Conservation (phyloP, 305 asterid species). For the Plantago lanceolata region DNA sequence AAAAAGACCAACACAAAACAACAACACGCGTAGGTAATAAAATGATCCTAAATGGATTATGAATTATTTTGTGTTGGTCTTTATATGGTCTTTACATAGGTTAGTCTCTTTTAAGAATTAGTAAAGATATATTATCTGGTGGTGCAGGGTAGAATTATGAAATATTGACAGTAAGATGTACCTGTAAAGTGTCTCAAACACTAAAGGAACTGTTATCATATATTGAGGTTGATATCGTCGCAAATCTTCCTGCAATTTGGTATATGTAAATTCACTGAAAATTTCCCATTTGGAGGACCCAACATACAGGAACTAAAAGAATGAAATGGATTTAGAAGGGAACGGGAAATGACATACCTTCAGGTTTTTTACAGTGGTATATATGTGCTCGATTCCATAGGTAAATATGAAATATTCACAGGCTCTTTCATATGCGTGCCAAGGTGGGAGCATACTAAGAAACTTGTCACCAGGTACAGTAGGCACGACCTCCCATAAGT, state of each 20-base stretch:
- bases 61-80: no score
- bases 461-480: conserved; percentile 85
- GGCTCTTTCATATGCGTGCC: conserved; percentile 98
- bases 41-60: no score
- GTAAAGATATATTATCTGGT: conserved; percentile 4
- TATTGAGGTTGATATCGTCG: conserved; percentile 77
- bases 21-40: no score
- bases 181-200: conserved; percentile 89
- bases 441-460: conserved; percentile 95
- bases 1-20: no score
- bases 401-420: conserved; percentile 80
- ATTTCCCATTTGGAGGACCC: conserved; percentile 3
- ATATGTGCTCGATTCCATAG: conserved; percentile 68
- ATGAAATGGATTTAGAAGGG: conserved; percentile 2
- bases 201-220: conserved; percentile 81
- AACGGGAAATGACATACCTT: conserved; percentile 42
- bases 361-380: conserved; percentile 70
- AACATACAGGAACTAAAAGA: background rate
- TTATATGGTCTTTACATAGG: no score
- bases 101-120: no score
- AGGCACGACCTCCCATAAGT: conserved; percentile 80
- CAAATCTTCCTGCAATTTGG: conserved; percentile 71
- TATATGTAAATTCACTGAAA: conserved; percentile 20
- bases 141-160: background rate
- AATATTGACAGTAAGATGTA: conserved; percentile 23